Percentiles rank a stretch among this genome's conserved stretches.
Evolutionary conservation across 2,329 filamentous ascomycete species (phyloP).

Genomic region (Neophaeococcomyces mojaviensis): DNA sequence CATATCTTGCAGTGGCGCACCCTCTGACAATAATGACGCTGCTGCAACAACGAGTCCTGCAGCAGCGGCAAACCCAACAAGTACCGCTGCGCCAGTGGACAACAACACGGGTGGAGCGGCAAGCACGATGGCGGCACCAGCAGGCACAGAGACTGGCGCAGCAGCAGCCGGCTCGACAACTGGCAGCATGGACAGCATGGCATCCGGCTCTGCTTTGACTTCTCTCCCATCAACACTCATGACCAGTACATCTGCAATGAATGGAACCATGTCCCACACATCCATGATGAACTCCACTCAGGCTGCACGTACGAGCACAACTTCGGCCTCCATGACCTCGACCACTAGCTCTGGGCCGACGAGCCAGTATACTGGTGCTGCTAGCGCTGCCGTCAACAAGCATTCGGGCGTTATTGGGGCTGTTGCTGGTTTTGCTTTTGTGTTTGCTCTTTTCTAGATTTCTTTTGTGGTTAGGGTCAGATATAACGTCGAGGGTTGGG

Average conservation of each 20-base stretch:
- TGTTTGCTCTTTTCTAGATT: slow-evolving; percentile 4
- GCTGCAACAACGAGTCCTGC: not conserved
- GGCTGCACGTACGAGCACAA: not conserved
- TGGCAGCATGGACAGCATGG: too few relatives aligned
- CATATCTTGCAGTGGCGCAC: not conserved
- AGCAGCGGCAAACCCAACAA: not conserved
- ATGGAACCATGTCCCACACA: not conserved
- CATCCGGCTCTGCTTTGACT: too few relatives aligned
- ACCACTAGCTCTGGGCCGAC: not conserved
- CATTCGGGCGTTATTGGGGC: not conserved
- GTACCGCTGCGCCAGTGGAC: too few relatives aligned
- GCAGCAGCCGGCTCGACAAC: too few relatives aligned
- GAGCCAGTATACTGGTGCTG: slow-evolving; percentile 4
- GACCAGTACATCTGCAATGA: not conserved
- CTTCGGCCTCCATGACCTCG: too few relatives aligned
- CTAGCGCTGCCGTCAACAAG: not conserved
- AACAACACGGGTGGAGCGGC: too few relatives aligned
- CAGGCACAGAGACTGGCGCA: too few relatives aligned
- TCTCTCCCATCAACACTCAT: not conserved
- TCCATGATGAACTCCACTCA: not conserved
- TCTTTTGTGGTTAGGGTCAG: not conserved
- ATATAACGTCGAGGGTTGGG: too few relatives aligned
- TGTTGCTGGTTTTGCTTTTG: not conserved
- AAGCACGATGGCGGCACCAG: too few relatives aligned
- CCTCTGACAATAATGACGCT: not conserved